A percentile compares a stretch with the other conserved stretches of the same genome.
These are phyloP conservation scores for Chalaropsis ovoidea DNA, from an alignment of 2,329 filamentous ascomycete genomes.

Conservation along the genomic window DNA sequence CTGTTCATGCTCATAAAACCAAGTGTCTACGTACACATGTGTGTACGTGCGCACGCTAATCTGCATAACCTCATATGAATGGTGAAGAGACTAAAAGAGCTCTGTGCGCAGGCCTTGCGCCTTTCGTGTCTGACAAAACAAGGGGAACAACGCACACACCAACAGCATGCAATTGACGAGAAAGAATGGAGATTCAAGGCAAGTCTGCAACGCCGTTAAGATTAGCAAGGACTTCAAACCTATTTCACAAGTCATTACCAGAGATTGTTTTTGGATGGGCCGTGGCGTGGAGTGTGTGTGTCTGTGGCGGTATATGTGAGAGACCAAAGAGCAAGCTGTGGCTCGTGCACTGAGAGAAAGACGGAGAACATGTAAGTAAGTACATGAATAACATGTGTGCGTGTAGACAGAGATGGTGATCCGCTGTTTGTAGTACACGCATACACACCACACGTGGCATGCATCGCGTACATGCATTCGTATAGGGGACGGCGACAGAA, in stretches of 20 bases:
- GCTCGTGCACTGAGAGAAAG: neutral
- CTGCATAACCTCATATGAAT: constrained; percentile 1
- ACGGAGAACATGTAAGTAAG: no score
- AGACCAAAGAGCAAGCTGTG: neutral
- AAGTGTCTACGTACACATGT: neutral
- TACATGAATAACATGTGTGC: no score
- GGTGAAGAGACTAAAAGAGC: neutral
- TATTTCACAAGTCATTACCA: neutral
- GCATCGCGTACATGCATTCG: no score
- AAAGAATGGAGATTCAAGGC: neutral
- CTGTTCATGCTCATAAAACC: neutral
- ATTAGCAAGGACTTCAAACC: constrained; percentile 5
- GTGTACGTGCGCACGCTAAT: neutral
- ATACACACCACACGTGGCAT: no score
- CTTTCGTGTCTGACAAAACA: neutral
- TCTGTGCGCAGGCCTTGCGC: neutral
- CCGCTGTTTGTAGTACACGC: neutral
- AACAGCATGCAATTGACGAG: no score
- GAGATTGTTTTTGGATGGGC: neutral
- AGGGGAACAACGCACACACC: neutral
- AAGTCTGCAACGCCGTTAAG: constrained; percentile 1
- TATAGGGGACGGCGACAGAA: no score
- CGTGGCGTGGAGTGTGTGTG: neutral
- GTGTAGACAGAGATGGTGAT: no score
- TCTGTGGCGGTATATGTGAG: neutral